A percentile compares a stretch with the other conserved stretches of the same genome.
phyloP scores from a whole-genome alignment of 1,284 basidiomycete species.

The Fomitopsis betulina region DNA sequence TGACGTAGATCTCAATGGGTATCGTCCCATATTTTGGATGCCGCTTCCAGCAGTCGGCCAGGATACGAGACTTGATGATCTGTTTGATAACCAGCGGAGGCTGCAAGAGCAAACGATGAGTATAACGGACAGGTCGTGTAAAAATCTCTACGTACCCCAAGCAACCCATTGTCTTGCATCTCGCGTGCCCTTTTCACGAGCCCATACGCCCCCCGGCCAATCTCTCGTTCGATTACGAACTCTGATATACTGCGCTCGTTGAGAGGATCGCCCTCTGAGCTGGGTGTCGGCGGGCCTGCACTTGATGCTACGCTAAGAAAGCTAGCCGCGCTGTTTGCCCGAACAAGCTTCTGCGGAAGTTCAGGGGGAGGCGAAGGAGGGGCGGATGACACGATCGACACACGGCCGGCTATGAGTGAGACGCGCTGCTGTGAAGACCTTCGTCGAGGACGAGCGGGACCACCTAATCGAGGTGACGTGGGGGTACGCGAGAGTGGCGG shows the following conservation, averaged over 20 bases:
- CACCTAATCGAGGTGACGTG: conserved; percentile 30
- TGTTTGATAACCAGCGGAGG: conserved; percentile 91
- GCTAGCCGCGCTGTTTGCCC: conserved; percentile 57
- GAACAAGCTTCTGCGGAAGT: conserved; percentile 56
- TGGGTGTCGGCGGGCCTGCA: conserved; percentile 59
- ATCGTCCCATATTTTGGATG: conserved; percentile 95
- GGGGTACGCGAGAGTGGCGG: conserved; percentile 34
- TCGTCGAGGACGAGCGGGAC: conserved; percentile 54
- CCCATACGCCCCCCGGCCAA: conserved; percentile 96
- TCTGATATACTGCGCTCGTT: conserved; percentile 69
- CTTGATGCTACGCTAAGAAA: conserved; percentile 54
- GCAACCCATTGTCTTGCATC: conserved; percentile 67
- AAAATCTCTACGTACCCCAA: conserved; percentile 61
- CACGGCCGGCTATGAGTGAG: conserved; percentile 74
- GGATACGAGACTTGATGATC: conserved; percentile 96
- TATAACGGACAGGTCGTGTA: conserved; percentile 3
- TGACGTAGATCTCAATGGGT: conserved; percentile 98
- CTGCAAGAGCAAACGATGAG: conserved; percentile 25
- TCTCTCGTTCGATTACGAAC: conserved; percentile 81
- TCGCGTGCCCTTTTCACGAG: conserved; percentile 89
- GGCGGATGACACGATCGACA: conserved; percentile 68
- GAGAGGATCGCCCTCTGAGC: conserved; percentile 42
- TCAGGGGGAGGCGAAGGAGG: conserved; percentile 55
- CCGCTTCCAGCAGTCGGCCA: conserved; percentile 99
- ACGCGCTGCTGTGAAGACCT: conserved; percentile 79